phyloP scores from a whole-genome alignment of 2,329 filamentous ascomycete species.

The Fusarium sp. region DNA sequence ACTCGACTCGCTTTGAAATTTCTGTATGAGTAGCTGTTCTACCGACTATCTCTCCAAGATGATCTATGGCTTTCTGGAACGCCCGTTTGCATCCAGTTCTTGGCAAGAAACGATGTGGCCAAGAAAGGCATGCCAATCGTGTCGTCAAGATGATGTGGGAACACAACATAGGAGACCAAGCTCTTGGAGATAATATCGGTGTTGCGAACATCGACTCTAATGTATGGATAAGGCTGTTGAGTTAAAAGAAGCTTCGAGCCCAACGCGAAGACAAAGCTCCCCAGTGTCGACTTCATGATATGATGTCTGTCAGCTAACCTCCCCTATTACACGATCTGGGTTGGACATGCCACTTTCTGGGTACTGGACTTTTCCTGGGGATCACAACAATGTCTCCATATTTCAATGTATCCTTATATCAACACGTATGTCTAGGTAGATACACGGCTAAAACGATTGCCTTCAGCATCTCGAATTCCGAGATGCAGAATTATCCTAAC shows the following conservation, averaged over 20 bases:
- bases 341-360: neutral
- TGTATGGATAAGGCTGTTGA: neutral
- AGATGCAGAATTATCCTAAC: neutral
- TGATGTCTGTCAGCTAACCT: neutral
- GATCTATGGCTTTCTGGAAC: too few species aligned
- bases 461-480: neutral
- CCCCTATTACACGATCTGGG: neutral
- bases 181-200: neutral
- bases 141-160: neutral
- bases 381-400: neutral
- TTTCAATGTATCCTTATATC: constrained; percentile 1
- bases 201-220: neutral
- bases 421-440: neutral
- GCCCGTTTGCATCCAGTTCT: neutral
- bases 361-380: too few species aligned
- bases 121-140: neutral
- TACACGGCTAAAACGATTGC: neutral
- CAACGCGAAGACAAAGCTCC: neutral
- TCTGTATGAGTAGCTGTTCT: neutral
- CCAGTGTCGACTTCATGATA: neutral
- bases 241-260: neutral
- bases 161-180: neutral
- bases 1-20: neutral
- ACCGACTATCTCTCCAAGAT: neutral
- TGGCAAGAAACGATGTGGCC: neutral